Base-by-base conservation (phyloP, 208 protist genomes). In the Crithidia expoeki region DNA sequence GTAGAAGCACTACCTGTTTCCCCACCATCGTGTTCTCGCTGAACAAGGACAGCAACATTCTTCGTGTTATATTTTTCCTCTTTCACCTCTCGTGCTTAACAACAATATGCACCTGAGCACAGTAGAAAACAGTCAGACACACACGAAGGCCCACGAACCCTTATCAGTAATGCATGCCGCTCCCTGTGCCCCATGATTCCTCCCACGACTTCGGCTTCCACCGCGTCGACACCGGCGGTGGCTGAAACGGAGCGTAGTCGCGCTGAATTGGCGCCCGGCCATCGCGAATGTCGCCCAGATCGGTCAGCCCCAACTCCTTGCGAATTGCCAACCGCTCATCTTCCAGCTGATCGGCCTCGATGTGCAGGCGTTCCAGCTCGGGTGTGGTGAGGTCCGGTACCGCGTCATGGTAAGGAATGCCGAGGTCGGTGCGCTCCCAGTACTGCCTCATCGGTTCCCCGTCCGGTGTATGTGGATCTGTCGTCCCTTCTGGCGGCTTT, bases 161-260 rank as follows among this genome's bases (percentile, higher is more conserved):
- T 12, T 27, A 1, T 72, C 55, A 74, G 68, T 80, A 79, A 28
- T 72, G 58, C 56, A 85, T 67, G 2, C 91, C 91, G 28, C 72
- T 78, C 2, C 87, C 88, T 3, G 92, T 92, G 7, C 92, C 92
- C 92, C 92, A 96, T 58, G 87, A 34, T 67, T 96, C 92, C 65
- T 94, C 87, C 89, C 88, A 96, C 76, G 84, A 93, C 73, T 93
- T 94, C n/a, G 92, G 92, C 66, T 92, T 89, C 87, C 88, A 96
- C 27, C 89, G 84, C n/a, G 81, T 74, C 2, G 86, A 93, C n/a
- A 92, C 82, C 16, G 92, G 89, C 4, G 92, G 92, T 1, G 90
- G 84, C 57, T 92, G 83, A 38, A 93, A 93, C 2, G 88, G 86
- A 19, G 76, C 88, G 32, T 83, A 60, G 40, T 84, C 81, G 38